Percentiles rank a stretch among this genome's conserved stretches.
phyloP scores from a whole-genome alignment of 768 basidiomycete species.

The Kwoniella dendrophila region DNA sequence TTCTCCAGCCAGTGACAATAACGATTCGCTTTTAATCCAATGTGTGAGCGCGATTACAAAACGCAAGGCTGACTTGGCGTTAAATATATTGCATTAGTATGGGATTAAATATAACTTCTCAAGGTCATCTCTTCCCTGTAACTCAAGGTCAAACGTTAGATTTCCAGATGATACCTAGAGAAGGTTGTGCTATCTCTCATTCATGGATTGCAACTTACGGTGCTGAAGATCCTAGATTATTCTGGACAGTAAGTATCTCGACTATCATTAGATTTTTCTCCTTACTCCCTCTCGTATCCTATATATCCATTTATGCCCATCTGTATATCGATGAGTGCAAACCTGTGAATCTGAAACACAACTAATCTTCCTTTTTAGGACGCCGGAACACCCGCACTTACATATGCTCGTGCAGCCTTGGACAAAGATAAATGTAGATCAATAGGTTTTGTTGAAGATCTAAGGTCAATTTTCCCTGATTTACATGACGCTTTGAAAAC shows the following conservation, averaged over 20 bases:
- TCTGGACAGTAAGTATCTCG: constrained; percentile 24
- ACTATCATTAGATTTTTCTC: neutral
- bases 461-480: constrained; percentile 4
- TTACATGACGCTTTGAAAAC: constrained; percentile 1
- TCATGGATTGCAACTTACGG: constrained; percentile 20
- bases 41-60: neutral
- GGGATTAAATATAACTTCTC: constrained; percentile 22
- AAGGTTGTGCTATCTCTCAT: constrained; percentile 10
- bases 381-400: constrained; percentile 17
- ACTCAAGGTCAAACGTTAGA: constrained; percentile 20
- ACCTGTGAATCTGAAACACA: no score
- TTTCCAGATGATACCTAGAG: constrained; percentile 22
- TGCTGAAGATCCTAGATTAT: constrained; percentile 24
- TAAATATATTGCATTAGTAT: neutral
- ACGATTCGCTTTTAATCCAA: neutral
- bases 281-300: neutral
- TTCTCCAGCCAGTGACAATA: neutral
- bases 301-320: no score
- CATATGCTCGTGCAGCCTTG: constrained; percentile 6
- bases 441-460: constrained; percentile 9
- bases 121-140: constrained; percentile 17
- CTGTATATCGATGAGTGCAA: no score
- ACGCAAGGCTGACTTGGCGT: no score
- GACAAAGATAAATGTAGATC: constrained; percentile 14
- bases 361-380: constrained; percentile 10